These are phyloP conservation scores for Hygrocybe coccinea DNA, from an alignment of 768 basidiomycete species.

Conservation along the genomic window DNA sequence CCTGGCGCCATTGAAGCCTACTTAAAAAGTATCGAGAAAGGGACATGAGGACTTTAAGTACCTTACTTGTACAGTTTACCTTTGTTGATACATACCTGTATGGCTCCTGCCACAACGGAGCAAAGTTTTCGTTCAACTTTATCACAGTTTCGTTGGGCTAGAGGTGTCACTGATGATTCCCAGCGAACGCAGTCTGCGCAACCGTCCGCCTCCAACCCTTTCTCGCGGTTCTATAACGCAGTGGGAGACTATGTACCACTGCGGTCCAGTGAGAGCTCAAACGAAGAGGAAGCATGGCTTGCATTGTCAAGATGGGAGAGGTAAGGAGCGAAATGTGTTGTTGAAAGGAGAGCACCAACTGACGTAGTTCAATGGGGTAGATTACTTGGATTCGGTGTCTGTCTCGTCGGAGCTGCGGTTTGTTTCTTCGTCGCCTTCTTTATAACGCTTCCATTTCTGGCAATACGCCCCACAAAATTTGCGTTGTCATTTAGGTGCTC, in stretches of 20 bases:
- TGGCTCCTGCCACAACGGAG: conserved; percentile 37
- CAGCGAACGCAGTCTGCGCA: conserved; percentile 32
- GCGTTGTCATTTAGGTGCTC: conserved; percentile 4
- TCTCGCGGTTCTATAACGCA: conserved; percentile 82
- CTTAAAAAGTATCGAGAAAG: not conserved
- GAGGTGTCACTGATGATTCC: conserved; percentile 67
- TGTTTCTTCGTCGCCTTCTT: conserved; percentile 93
- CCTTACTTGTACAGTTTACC: not conserved
- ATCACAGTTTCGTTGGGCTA: conserved; percentile 84
- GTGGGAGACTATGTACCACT: conserved; percentile 87
- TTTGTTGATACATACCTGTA: not conserved
- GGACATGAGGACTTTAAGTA: too few relatives aligned
- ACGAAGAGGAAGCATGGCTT: conserved; percentile 96
- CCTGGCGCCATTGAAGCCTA: conserved; percentile 43
- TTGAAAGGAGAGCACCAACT: not conserved
- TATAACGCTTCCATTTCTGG: conserved; percentile 56
- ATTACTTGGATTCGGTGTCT: conserved; percentile 85
- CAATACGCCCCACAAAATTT: conserved; percentile 27
- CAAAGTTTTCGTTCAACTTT: conserved; percentile 70
- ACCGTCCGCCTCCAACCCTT: conserved; percentile 52
- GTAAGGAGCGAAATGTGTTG: conserved; percentile 33
- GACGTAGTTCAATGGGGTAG: conserved; percentile 34
- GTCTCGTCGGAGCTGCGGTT: conserved; percentile 82
- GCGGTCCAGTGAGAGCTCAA: conserved; percentile 71
- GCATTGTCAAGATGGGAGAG: conserved; percentile 91